Evolutionary conservation across 352 stramenopile species (phyloP), one percentile per base, ranked within the genome.

Genomic region (Phytophthora rubi): DNA sequence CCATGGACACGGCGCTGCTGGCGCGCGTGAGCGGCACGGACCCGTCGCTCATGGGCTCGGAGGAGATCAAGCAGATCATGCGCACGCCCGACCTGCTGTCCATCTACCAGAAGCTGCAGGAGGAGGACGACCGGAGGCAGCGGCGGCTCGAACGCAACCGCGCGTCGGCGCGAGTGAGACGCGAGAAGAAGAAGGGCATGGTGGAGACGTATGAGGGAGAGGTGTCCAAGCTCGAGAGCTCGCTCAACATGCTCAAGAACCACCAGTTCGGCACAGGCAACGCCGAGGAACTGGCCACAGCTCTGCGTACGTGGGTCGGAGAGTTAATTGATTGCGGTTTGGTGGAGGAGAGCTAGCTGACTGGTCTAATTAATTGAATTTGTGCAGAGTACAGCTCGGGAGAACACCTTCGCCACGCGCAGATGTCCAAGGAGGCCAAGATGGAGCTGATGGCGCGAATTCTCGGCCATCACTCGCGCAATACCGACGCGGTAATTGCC

Each of bases 21-120:
- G 87, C 88, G 13, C 83, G 87, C n/a, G 83, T 96, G 37, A 94
- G 84, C 21, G 88, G 84, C 52, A 92, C 85, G 32, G 89, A 95
- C 18, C 85, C 88, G 56, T 86, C 86, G 21, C 73, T 87, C 13
- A 89, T 96, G 65, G 87, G 85, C 49, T 87, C 83, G 6, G 88
- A 30, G 62, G 83, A 95, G 65, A 95, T 96, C 70, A 91, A 93
- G 57, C 88, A 95, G 73, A 96, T 96, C 67, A 96, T 96, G 88
- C 83, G 85, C 10, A 87, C 77, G 9, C 85, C 88, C 1, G 88
- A 96, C 59, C 62, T 96, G 28, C 64, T 96, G 37, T 94, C 84
- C 26, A 96, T 96, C 32, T 96, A 96, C 70, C 88, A 96, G 66
- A 96, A 94, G 60, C 71, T 96, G 2, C 89, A 96, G 52, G 88